Base-by-base conservation (phyloP, 2,329 filamentous ascomycete genomes). In the Cladosporium cucumerinum region DNA sequence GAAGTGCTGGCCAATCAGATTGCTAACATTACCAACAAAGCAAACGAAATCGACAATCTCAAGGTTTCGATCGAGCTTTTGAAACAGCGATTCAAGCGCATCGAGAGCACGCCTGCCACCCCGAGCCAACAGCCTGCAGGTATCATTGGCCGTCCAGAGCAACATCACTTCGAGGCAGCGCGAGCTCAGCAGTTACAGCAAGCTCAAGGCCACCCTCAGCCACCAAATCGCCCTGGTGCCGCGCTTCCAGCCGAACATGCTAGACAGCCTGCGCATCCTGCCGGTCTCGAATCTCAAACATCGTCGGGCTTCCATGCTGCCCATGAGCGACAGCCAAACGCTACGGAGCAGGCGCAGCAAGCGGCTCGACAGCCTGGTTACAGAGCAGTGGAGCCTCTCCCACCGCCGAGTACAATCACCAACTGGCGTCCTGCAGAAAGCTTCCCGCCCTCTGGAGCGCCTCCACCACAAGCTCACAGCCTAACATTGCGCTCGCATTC, bases 61-160 rank as follows among this genome's bases (percentile, higher is more conserved):
- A 81, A 78, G 67, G 74, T 83, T 68, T 79, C 80, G 58, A 71
- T 83, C 12, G 80, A 82, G 58, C 77, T 83, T 14, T 73, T 84
- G 72, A 82, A 80, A 71, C 79, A 80, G 63, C 79, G 78, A 54
- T 72, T 83, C 25, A 79, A 72, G 66, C 70, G 74, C 18, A 66
- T 75, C 49, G 75, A 77, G 51, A 49, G 52, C 48, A 32, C 48
- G 26, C 49, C 54, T 34, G 55, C 65, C 12, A 60, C 63, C 46
- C 21, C 46, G 2, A 25, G 61, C 12, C 60, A 57, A 54, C 52
- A 25, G 46, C 48, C 61, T 54, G 46, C 49, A 34, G 61, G 21
- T n/a, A 26, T 54, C 7, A 26, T 55, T 32, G 43, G 54, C 23
- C 61, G 51, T 23, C 11, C 63, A 39, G 62, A 58, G 32, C 65